Conservation (phyloP, 2,329 filamentous ascomycete genomes). For the Cladosporium colombiae region DNA sequence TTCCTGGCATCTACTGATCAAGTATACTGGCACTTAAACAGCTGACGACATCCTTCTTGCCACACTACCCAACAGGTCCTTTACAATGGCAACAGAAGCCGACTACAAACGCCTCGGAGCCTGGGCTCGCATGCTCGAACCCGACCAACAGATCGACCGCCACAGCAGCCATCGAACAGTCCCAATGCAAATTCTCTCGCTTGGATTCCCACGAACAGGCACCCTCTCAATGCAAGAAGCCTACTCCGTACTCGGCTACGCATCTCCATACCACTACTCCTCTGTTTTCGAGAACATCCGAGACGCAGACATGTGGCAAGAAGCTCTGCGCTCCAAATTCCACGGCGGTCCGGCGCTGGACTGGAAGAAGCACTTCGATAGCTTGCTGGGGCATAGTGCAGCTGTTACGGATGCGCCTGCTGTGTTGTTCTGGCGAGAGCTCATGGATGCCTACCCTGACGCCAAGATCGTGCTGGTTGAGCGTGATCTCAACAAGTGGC, state of each 20-base stretch:
- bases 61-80: no score
- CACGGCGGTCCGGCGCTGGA: not conserved
- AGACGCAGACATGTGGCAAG: slow-evolving; percentile 24
- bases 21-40: not conserved
- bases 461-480: slow-evolving; percentile 59
- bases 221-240: slow-evolving; percentile 29
- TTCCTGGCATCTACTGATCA: not conserved
- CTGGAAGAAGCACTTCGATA: slow-evolving; percentile 2
- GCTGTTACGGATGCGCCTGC: slow-evolving; percentile 23
- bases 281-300: slow-evolving; percentile 24
- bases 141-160: slow-evolving; percentile 23
- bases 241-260: slow-evolving; percentile 26
- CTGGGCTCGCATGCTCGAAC: slow-evolving; percentile 24
- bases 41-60: not conserved
- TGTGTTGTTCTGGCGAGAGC: slow-evolving; percentile 38
- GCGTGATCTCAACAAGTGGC: not conserved
- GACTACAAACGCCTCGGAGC: slow-evolving; percentile 25
- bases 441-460: slow-evolving; percentile 60
- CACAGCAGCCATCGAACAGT: slow-evolving; percentile 19
- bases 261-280: slow-evolving; percentile 27
- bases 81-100: slow-evolving; percentile 23
- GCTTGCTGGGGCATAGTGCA: not conserved
- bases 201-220: slow-evolving; percentile 30
- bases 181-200: slow-evolving; percentile 28
- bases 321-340: slow-evolving; percentile 22